Conservation (phyloP, 2,329 filamentous ascomycete species). For the Ophiostoma quercus region DNA sequence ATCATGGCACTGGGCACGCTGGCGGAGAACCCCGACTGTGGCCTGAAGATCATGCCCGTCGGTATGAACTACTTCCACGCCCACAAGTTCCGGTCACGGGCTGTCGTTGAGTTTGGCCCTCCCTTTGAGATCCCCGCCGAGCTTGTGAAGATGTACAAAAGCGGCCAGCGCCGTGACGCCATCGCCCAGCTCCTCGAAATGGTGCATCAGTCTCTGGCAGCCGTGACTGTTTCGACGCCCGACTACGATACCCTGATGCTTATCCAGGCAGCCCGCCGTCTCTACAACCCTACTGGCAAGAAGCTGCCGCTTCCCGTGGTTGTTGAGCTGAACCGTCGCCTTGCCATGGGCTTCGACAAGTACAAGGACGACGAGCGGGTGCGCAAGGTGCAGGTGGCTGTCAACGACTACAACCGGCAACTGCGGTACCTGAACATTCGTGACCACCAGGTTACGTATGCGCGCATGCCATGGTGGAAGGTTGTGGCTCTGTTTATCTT, state of each 20-base stretch:
- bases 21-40: slow-evolving; percentile 77
- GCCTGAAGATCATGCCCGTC: slow-evolving; percentile 89
- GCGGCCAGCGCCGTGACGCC: slow-evolving; percentile 76
- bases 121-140: slow-evolving; percentile 80
- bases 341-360: slow-evolving; percentile 84
- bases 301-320: slow-evolving; percentile 88
- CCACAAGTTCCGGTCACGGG: slow-evolving; percentile 94
- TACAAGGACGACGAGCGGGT: slow-evolving; percentile 91
- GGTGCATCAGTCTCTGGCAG: slow-evolving; percentile 75
- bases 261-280: slow-evolving; percentile 84
- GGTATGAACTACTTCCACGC: slow-evolving; percentile 99
- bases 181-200: slow-evolving; percentile 80
- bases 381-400: slow-evolving; percentile 64
- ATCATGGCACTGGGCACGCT: slow-evolving; percentile 95
- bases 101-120: slow-evolving; percentile 89
- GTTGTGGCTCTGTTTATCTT: slow-evolving; percentile 75
- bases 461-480: slow-evolving; percentile 70
- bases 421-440: slow-evolving; percentile 80
- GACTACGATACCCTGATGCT: slow-evolving; percentile 97
- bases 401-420: slow-evolving; percentile 81
- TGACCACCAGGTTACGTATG: slow-evolving; percentile 92
- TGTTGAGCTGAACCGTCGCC: slow-evolving; percentile 85
- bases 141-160: slow-evolving; percentile 78
- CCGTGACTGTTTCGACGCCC: slow-evolving; percentile 86
- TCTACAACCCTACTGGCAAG: slow-evolving; percentile 93